phyloP scores from a whole-genome alignment of 2,329 filamentous ascomycete species.

The Davidsoniella neocaledoniae region DNA sequence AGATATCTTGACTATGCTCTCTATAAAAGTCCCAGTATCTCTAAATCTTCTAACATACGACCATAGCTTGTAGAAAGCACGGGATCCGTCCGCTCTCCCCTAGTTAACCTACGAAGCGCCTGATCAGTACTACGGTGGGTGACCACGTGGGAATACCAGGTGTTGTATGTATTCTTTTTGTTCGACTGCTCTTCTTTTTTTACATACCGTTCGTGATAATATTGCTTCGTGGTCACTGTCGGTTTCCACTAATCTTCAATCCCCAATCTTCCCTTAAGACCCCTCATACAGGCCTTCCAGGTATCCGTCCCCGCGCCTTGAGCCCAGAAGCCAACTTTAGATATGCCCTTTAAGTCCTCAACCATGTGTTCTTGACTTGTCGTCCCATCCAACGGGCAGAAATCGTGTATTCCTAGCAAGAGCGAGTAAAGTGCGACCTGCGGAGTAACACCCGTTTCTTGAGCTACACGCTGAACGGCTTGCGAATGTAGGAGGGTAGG shows the following conservation, averaged over 20 bases:
- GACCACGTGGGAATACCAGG: too few species aligned
- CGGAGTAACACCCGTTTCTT: slow-evolving; percentile 29
- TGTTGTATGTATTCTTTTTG: too few species aligned
- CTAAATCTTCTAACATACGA: too few species aligned
- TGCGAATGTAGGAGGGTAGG: slow-evolving; percentile 20
- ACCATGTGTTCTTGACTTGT: slow-evolving; percentile 30
- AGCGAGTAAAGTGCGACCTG: slow-evolving; percentile 31
- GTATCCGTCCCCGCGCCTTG: slow-evolving; percentile 24
- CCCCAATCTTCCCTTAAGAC: slow-evolving; percentile 26
- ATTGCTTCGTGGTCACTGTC: too few species aligned
- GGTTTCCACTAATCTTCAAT: neutral
- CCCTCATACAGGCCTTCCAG: slow-evolving; percentile 31
- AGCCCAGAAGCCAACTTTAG: slow-evolving; percentile 26
- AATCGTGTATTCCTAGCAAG: slow-evolving; percentile 28
- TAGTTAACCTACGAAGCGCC: too few species aligned
- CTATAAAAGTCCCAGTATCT: too few species aligned
- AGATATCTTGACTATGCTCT: too few species aligned
- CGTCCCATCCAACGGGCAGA: slow-evolving; percentile 30
- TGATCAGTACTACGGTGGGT: too few species aligned
- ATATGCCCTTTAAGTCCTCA: slow-evolving; percentile 29
- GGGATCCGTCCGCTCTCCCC: too few species aligned
- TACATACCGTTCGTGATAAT: too few species aligned
- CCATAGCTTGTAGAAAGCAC: too few species aligned
- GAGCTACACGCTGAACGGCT: slow-evolving; percentile 26
- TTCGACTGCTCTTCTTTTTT: too few species aligned